A percentile compares a stretch with the other conserved stretches of the same genome.
Conservation (phyloP, 129 eudicot genomes). For the Pulicaria dysenterica region DNA sequence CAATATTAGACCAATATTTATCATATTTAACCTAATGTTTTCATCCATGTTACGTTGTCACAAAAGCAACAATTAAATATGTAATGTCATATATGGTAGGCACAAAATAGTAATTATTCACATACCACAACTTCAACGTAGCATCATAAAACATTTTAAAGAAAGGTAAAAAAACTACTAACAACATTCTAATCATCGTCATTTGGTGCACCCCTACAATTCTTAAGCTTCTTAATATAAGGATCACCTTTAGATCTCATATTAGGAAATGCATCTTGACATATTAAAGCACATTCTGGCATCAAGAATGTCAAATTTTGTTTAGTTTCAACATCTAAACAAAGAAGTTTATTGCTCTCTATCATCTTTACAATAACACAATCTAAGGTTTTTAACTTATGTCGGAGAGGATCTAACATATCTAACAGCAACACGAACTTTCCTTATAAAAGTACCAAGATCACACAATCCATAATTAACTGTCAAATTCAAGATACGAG, state of each 20-base stretch:
- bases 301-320: not conserved
- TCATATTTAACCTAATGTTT: not conserved
- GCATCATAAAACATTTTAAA: not conserved
- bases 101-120: not conserved
- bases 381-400: not conserved
- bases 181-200: not conserved
- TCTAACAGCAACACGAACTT: not conserved
- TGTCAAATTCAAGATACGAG: not conserved
- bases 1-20: not conserved
- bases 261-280: not conserved
- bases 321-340: not conserved
- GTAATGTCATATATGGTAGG: not conserved
- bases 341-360: not conserved
- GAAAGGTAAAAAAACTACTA: not conserved
- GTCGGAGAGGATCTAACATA: constrained; percentile 1
- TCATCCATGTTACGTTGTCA: not conserved
- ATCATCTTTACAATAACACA: not conserved
- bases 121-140: not conserved
- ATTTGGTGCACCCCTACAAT: not conserved
- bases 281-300: not conserved
- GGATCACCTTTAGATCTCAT: not conserved
- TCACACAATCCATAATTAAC: not conserved
- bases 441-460: not conserved
- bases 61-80: not conserved
- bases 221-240: not conserved